phyloP scores from a whole-genome alignment of 2,329 filamentous ascomycete species.

The Colletotrichum lini region DNA sequence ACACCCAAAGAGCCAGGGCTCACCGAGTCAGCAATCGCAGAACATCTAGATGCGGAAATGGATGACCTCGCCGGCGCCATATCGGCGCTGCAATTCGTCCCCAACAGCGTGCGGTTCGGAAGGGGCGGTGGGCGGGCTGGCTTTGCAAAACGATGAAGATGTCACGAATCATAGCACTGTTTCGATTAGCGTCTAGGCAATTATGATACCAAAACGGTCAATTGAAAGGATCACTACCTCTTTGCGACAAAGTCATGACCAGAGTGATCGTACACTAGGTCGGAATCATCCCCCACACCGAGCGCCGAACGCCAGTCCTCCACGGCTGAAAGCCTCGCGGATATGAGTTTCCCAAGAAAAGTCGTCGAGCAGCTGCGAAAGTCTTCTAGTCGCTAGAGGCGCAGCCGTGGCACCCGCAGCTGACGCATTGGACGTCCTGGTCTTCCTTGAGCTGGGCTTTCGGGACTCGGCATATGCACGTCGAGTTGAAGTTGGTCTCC shows the following conservation, averaged over 20 bases:
- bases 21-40: slow-evolving; percentile 2
- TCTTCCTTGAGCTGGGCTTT: slow-evolving; percentile 91
- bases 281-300: slow-evolving; percentile 2
- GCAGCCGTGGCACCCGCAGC: slow-evolving; percentile 93
- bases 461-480: slow-evolving; percentile 96
- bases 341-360: not conserved
- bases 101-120: slow-evolving; percentile 76
- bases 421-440: slow-evolving; percentile 93
- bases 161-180: slow-evolving; percentile 40
- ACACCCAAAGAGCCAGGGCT: slow-evolving; percentile 26
- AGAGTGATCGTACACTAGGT: slow-evolving; percentile 24
- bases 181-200: slow-evolving; percentile 45
- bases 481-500: slow-evolving; percentile 98
- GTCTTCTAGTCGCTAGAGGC: slow-evolving; percentile 80
- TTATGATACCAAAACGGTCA: slow-evolving; percentile 50
- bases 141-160: slow-evolving; percentile 63
- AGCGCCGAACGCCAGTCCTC: slow-evolving; percentile 39
- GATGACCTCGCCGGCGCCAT: slow-evolving; percentile 76
- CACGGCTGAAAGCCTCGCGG: slow-evolving; percentile 15
- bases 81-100: slow-evolving; percentile 80
- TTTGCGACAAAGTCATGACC: slow-evolving; percentile 43
- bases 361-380: not conserved
- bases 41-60: slow-evolving; percentile 66
- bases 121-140: slow-evolving; percentile 67
- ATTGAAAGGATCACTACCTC: slow-evolving; percentile 56